A percentile compares a stretch with the other conserved stretches of the same genome.
These are phyloP conservation scores for Lepraria neglecta DNA, from an alignment of 495 filamentous ascomycete genomes.

Conservation along the genomic window DNA sequence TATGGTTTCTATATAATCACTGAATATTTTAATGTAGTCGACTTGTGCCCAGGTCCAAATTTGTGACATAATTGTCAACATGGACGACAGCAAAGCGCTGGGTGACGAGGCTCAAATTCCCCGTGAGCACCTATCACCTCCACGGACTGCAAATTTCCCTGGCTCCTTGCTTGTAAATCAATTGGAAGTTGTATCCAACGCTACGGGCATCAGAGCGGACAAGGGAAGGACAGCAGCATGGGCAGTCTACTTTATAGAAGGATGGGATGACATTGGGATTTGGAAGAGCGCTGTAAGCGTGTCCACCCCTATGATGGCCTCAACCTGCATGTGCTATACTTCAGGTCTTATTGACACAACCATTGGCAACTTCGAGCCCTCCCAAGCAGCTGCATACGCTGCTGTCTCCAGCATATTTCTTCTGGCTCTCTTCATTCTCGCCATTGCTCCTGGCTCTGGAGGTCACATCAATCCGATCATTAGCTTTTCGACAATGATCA, in stretches of 20 bases:
- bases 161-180: conserved; percentile 15
- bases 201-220: background rate
- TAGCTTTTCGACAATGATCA: conserved; percentile 46
- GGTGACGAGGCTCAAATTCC: background rate
- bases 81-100: conserved; percentile 3
- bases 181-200: background rate
- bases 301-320: background rate
- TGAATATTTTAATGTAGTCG: no score
- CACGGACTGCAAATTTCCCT: conserved; percentile 6
- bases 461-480: conserved; percentile 50
- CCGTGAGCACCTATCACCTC: background rate
- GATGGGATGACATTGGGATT: conserved; percentile 15
- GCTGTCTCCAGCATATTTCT: conserved; percentile 44
- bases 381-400: conserved; percentile 31
- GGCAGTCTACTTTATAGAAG: conserved; percentile 10
- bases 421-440: conserved; percentile 46
- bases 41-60: no score
- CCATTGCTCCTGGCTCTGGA: conserved; percentile 44
- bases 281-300: conserved; percentile 19
- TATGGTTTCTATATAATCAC: no score
- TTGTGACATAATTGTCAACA: background rate
- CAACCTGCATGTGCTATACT: conserved; percentile 16
- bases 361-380: conserved; percentile 27
- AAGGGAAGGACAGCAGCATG: conserved; percentile 11
- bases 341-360: conserved; percentile 19